Percentiles rank a stretch among this genome's conserved stretches.
These are phyloP conservation scores for Petunia secreta DNA, from an alignment of 257 asterid genomes.

Conservation along the genomic window DNA sequence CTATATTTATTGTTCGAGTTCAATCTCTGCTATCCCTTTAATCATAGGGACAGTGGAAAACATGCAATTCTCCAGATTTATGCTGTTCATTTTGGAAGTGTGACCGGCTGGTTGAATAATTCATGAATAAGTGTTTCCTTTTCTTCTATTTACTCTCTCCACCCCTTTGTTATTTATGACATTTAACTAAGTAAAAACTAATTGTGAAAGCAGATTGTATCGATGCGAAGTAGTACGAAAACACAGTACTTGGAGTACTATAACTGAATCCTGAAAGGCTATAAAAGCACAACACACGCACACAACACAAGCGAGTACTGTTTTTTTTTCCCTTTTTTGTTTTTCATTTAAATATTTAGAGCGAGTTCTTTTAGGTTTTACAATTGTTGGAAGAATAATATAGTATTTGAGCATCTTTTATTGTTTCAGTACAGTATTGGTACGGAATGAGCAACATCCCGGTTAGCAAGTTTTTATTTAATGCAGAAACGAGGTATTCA, in stretches of 20 bases:
- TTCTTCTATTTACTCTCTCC: background rate
- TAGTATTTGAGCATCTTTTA: no score
- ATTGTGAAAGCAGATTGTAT: background rate
- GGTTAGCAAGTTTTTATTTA: no score
- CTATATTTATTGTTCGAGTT: conserved; percentile 1
- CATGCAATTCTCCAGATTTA: background rate
- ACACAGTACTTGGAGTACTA: background rate
- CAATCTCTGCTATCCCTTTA: conserved; percentile 8
- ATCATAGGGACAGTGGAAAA: background rate
- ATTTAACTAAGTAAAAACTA: background rate
- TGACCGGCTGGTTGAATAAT: background rate
- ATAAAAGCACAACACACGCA: no score
- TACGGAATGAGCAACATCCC: no score
- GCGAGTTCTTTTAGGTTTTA: no score
- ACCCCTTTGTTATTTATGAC: background rate
- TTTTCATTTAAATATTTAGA: no score
- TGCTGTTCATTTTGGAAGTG: background rate
- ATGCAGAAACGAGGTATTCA: no score
- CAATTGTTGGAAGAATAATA: no score
- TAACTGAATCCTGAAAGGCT: background rate
- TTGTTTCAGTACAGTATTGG: no score
- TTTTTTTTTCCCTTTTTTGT: no score
- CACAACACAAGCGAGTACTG: no score
- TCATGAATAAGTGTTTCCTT: background rate
- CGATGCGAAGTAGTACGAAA: background rate